Percentiles rank a stretch among this genome's conserved stretches.
Conservation (phyloP, 768 basidiomycete species). For the Leccinum subgranulosum region DNA sequence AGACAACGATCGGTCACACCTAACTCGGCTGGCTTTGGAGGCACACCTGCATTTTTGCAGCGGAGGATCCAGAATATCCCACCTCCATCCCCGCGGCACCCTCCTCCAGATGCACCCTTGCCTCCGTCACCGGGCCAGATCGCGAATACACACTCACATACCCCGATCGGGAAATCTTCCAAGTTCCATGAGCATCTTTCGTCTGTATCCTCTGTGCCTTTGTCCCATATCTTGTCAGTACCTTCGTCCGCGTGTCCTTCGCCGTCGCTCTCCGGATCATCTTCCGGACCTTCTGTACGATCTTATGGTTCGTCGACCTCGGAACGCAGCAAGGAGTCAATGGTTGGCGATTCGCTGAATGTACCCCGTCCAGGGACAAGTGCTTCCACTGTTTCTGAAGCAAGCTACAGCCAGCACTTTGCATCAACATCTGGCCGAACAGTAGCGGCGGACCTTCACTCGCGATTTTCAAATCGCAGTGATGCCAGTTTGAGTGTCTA, state of each 20-base stretch:
- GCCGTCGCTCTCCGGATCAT: conserved; percentile 27
- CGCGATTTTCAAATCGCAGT: conserved; percentile 21
- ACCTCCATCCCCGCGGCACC: conserved; percentile 25
- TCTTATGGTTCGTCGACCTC: conserved; percentile 22
- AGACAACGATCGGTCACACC: conserved; percentile 17
- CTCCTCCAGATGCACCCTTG: conserved; percentile 29
- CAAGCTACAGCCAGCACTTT: conserved; percentile 18
- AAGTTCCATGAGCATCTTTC: conserved; percentile 35
- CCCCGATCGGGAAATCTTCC: conserved; percentile 15
- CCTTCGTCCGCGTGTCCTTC: conserved; percentile 14
- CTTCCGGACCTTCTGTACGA: conserved; percentile 27
- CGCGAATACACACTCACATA: conserved; percentile 4
- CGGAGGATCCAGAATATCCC: conserved; percentile 26
- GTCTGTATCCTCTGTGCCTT: conserved; percentile 25
- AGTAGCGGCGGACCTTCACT: conserved; percentile 1
- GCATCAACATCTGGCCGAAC: conserved; percentile 3
- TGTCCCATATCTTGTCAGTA: conserved; percentile 10
- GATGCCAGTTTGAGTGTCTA: conserved; percentile 18
- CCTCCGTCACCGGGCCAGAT: conserved; percentile 22
- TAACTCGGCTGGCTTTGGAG: conserved; percentile 5
- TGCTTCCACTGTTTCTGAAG: conserved; percentile 19
- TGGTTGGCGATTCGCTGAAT: conserved; percentile 8
- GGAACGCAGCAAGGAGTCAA: conserved; percentile 13
- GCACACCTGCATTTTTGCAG: conserved; percentile 27
- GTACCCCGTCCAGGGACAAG: conserved; percentile 17